Conservation (phyloP, 2,329 filamentous ascomycete species). For the Pseudogymnoascus pannorum region DNA sequence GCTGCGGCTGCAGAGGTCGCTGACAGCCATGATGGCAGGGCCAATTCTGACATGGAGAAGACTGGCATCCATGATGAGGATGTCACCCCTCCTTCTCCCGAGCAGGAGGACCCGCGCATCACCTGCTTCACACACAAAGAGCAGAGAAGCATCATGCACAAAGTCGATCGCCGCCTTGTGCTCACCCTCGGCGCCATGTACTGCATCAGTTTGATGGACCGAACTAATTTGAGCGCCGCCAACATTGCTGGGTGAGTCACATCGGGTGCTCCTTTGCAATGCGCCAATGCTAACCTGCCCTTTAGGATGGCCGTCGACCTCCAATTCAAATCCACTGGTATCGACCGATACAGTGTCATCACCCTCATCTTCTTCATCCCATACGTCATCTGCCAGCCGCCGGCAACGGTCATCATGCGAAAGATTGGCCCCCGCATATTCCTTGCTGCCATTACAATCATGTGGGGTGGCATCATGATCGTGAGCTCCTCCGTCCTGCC, state of each 20-base stretch:
- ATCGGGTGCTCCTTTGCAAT: not conserved
- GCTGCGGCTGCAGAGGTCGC: not conserved
- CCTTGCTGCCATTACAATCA: constrained; percentile 40
- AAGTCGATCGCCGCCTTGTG: constrained; percentile 61
- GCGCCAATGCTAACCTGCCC: not conserved
- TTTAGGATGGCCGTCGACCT: not conserved
- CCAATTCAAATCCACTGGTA: not conserved
- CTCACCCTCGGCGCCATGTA: constrained; percentile 59
- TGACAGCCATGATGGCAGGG: not conserved
- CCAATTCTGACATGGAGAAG: not conserved
- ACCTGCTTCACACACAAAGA: constrained; percentile 48
- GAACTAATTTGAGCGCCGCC: constrained; percentile 65
- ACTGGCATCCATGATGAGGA: not conserved
- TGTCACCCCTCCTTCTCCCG: not conserved
- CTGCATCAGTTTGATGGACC: constrained; percentile 68
- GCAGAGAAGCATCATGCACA: constrained; percentile 58
- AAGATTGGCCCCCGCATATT: constrained; percentile 56
- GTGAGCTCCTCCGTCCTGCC: constrained; percentile 16
- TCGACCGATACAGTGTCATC: constrained; percentile 43
- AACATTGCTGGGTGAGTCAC: constrained; percentile 53
- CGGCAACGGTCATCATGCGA: constrained; percentile 61
- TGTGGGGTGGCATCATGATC: constrained; percentile 40
- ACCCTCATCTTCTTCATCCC: constrained; percentile 69
- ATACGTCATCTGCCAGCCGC: constrained; percentile 65
- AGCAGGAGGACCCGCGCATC: constrained; percentile 13